Conservation (phyloP, 2,329 filamentous ascomycete species). For the Ophiocordyceps camponoti-leonardi region DNA sequence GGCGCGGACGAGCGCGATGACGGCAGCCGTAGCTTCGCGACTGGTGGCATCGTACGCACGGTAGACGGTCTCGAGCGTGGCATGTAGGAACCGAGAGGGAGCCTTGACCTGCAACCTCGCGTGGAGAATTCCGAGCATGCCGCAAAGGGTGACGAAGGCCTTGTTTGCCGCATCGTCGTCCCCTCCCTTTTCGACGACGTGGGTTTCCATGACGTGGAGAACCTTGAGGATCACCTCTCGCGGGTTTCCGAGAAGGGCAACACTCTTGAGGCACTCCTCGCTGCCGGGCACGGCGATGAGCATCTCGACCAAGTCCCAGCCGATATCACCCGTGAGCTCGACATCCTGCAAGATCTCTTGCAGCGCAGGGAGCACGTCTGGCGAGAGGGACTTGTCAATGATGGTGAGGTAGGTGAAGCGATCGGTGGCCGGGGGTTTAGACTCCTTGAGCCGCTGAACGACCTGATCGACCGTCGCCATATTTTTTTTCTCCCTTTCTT, state of each 20-base stretch:
- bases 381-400: conserved; percentile 53
- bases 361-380: conserved; percentile 48
- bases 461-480: conserved; percentile 20
- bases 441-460: conserved; percentile 28
- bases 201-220: conserved; percentile 48
- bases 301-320: conserved; percentile 69
- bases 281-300: conserved; percentile 50
- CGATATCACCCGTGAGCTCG: conserved; percentile 56
- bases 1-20: conserved; percentile 54
- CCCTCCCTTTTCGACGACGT: conserved; percentile 18
- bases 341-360: conserved; percentile 52
- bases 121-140: conserved; percentile 57
- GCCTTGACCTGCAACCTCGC: conserved; percentile 59
- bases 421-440: conserved; percentile 38
- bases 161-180: conserved; percentile 7
- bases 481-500: background rate
- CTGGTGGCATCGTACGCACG: conserved; percentile 45
- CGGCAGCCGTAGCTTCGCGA: conserved; percentile 50
- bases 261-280: conserved; percentile 54
- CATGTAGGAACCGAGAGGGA: conserved; percentile 62
- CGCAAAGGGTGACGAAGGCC: conserved; percentile 53
- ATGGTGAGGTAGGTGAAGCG: conserved; percentile 64
- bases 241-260: conserved; percentile 63
- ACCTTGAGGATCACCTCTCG: conserved; percentile 69
- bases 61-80: conserved; percentile 56